Percentiles rank a stretch among this genome's conserved stretches.
Conservation (phyloP, 192 early-diverging fungal genomes). For the Oehlia diaphana region DNA sequence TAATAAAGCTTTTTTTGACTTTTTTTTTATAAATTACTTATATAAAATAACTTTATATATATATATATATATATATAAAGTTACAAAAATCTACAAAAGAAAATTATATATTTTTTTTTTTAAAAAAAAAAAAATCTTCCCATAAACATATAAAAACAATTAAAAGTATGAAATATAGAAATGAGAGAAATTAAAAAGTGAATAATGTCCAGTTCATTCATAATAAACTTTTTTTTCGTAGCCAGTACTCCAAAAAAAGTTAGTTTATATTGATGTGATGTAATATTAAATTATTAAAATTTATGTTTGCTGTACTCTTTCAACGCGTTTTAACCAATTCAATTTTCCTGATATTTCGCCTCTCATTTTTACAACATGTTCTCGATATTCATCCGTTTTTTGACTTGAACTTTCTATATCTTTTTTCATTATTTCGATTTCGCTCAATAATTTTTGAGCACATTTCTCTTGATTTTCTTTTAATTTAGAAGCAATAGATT, state of each 20-base stretch:
- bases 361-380: conserved; percentile 27
- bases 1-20: no score
- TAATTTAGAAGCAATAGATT: conserved; percentile 13
- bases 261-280: no score
- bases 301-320: not conserved
- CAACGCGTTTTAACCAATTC: conserved; percentile 27
- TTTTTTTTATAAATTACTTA: no score
- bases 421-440: conserved; percentile 22
- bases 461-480: conserved; percentile 31
- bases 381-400: conserved; percentile 6
- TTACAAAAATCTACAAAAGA: no score
- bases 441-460: conserved; percentile 23
- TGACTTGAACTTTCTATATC: conserved; percentile 12
- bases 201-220: conserved; percentile 18
- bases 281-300: not conserved
- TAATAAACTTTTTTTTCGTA: no score
- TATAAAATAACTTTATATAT: no score
- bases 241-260: no score
- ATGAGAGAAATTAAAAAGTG: not conserved
- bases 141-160: no score
- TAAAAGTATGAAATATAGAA: not conserved
- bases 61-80: no score
- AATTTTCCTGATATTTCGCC: conserved; percentile 29
- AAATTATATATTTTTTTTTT: no score
- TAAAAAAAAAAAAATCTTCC: no score